Conservation (phyloP, 306 rosid genomes). For the Rosa chinensis region DNA sequence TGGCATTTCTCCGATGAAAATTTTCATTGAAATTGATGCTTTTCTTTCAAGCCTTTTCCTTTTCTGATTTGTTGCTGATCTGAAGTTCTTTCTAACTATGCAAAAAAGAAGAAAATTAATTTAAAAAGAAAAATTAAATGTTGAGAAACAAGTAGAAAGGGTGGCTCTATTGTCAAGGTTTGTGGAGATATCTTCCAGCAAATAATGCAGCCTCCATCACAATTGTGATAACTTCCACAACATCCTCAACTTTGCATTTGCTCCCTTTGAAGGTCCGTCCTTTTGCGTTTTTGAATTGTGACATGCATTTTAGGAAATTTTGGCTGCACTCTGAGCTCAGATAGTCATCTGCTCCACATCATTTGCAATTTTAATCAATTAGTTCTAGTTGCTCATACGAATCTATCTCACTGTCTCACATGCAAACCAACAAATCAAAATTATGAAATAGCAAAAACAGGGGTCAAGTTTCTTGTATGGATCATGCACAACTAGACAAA, state of each 20-base stretch:
- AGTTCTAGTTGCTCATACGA: background rate
- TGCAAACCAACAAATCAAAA: background rate
- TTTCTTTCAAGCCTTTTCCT: background rate
- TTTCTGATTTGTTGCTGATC: background rate
- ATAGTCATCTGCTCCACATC: constrained; percentile 71
- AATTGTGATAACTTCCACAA: constrained; percentile 55
- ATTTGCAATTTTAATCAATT: background rate
- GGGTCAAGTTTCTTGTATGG: background rate
- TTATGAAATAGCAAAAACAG: constrained; percentile 7
- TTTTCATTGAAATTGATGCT: background rate
- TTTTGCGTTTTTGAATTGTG: constrained; percentile 41
- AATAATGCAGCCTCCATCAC: constrained; percentile 93
- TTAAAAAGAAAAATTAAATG: background rate
- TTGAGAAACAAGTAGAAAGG: background rate
- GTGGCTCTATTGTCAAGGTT: constrained; percentile 46
- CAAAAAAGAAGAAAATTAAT: background rate
- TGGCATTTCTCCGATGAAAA: background rate
- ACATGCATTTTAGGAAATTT: constrained; percentile 71
- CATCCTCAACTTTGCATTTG: constrained; percentile 61
- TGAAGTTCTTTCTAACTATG: background rate
- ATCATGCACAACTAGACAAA: background rate
- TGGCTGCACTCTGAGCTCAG: constrained; percentile 86
- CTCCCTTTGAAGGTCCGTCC: constrained; percentile 64
- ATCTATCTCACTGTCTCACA: background rate
- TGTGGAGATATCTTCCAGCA: constrained; percentile 82